Percentiles rank a stretch among this genome's conserved stretches.
Evolutionary conservation across 768 basidiomycete species (phyloP).

Genomic region (Leccinellum albellum): DNA sequence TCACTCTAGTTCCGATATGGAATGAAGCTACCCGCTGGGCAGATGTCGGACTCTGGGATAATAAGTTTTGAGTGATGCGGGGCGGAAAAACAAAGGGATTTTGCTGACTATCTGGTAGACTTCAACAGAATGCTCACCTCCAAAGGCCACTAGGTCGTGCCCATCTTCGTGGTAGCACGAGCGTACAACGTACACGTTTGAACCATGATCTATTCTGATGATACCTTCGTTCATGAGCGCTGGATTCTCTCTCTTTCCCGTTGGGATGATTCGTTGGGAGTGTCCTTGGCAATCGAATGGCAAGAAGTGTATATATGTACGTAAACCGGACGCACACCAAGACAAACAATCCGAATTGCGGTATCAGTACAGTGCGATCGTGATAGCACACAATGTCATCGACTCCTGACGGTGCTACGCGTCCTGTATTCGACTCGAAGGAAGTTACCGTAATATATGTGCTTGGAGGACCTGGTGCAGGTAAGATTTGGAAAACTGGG

Average conservation of each 20-base stretch:
- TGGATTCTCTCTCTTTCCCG: background rate
- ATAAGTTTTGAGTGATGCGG: conserved; percentile 7
- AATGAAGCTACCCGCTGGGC: conserved; percentile 62
- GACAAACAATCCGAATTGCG: background rate
- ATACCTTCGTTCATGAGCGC: conserved; percentile 42
- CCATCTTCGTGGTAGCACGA: conserved; percentile 63
- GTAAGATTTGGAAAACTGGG: conserved; percentile 37
- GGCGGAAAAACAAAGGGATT: conserved; percentile 1
- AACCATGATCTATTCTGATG: conserved; percentile 54
- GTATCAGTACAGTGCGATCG: too few species aligned
- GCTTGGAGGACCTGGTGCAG: conserved; percentile 95
- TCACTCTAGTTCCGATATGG: conserved; percentile 65
- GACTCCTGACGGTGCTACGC: background rate
- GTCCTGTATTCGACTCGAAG: conserved; percentile 50
- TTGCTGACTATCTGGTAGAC: conserved; percentile 58
- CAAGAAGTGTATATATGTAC: background rate
- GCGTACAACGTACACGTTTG: conserved; percentile 58
- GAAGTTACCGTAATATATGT: conserved; percentile 92
- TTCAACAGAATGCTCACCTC: conserved; percentile 69
- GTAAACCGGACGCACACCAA: background rate
- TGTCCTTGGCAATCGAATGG: background rate
- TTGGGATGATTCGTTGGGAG: background rate
- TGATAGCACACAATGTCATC: conserved; percentile 16
- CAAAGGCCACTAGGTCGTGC: conserved; percentile 66
- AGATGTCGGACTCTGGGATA: conserved; percentile 38